These are phyloP conservation scores for Saturnispora sekii DNA, from an alignment of 805 yeast species.

Conservation along the genomic window DNA sequence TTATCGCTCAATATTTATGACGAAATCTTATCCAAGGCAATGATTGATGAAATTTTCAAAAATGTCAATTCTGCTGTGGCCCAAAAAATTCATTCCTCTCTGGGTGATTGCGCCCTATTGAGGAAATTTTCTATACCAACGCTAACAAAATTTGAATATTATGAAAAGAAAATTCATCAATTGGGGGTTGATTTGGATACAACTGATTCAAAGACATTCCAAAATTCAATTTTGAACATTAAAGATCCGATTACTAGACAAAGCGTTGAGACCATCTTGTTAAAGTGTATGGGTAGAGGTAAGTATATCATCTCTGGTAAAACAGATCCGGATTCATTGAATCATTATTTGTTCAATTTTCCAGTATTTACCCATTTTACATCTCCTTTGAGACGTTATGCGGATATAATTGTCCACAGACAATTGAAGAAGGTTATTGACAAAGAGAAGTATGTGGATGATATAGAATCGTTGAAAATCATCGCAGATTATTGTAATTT, in stretches of 20 bases:
- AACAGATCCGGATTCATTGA: slow-evolving; percentile 65
- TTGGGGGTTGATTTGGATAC: slow-evolving; percentile 67
- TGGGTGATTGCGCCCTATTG: slow-evolving; percentile 75
- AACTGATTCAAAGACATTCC: slow-evolving; percentile 58
- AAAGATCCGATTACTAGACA: slow-evolving; percentile 53
- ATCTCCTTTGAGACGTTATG: slow-evolving; percentile 86
- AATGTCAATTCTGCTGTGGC: slow-evolving; percentile 84
- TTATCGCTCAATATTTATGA: slow-evolving; percentile 67
- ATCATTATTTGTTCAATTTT: slow-evolving; percentile 71
- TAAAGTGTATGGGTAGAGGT: slow-evolving; percentile 77
- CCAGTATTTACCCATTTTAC: slow-evolving; percentile 90
- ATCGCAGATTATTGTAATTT: slow-evolving; percentile 90
- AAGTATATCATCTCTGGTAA: slow-evolving; percentile 85
- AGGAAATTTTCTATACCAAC: slow-evolving; percentile 86
- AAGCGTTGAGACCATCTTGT: slow-evolving; percentile 69
- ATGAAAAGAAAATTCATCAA: slow-evolving; percentile 58
- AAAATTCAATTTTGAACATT: slow-evolving; percentile 57
- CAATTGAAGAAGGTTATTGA: slow-evolving; percentile 66
- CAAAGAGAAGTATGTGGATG: slow-evolving; percentile 37
- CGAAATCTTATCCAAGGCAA: slow-evolving; percentile 41
- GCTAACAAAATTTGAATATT: slow-evolving; percentile 66
- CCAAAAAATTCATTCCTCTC: slow-evolving; percentile 57
- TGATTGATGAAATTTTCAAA: slow-evolving; percentile 67
- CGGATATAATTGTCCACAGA: slow-evolving; percentile 87
- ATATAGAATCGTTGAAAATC: slow-evolving; percentile 62